A percentile compares a stretch with the other conserved stretches of the same genome.
phyloP scores from a whole-genome alignment of 2,329 filamentous ascomycete genomes.

The Colletotrichum lupini region DNA sequence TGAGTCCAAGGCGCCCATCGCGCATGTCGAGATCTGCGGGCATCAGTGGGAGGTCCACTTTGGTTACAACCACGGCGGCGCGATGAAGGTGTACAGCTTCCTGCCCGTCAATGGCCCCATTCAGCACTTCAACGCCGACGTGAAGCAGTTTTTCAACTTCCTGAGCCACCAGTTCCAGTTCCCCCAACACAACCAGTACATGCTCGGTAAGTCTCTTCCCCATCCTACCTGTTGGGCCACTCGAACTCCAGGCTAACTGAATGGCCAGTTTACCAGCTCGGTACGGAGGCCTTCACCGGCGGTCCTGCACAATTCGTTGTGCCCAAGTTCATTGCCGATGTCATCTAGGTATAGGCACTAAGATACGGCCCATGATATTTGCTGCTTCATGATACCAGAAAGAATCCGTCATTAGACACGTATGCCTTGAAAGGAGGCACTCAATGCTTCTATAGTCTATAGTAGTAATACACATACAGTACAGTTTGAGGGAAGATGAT shows the following conservation, averaged over 20 bases:
- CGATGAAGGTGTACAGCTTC: slow-evolving; percentile 67
- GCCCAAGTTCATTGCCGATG: slow-evolving; percentile 37
- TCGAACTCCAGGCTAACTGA: neutral
- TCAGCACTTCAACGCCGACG: slow-evolving; percentile 62
- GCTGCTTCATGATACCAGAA: slow-evolving; percentile 1
- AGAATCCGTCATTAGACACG: neutral
- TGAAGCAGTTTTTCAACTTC: slow-evolving; percentile 65
- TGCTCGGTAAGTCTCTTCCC: slow-evolving; percentile 38
- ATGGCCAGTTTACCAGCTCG: slow-evolving; percentile 39
- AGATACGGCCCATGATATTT: too few species aligned
- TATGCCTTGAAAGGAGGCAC: neutral
- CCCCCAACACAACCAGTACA: slow-evolving; percentile 41
- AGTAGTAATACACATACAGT: slow-evolving; percentile 4
- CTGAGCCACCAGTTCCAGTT: slow-evolving; percentile 55
- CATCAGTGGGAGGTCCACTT: slow-evolving; percentile 63
- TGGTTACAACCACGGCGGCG: slow-evolving; percentile 59
- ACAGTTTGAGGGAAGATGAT: slow-evolving; percentile 4
- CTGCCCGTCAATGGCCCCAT: slow-evolving; percentile 46
- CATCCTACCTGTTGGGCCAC: rapidly evolving
- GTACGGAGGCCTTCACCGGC: slow-evolving; percentile 41
- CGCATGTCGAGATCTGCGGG: slow-evolving; percentile 30
- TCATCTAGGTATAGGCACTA: neutral
- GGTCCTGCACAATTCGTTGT: slow-evolving; percentile 38
- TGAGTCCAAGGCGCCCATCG: slow-evolving; percentile 34
- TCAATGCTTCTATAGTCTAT: neutral